A percentile compares a stretch with the other conserved stretches of the same genome.
These are phyloP conservation scores for Puccinia polysora DNA, from an alignment of 1,284 basidiomycete genomes.

Conservation along the genomic window DNA sequence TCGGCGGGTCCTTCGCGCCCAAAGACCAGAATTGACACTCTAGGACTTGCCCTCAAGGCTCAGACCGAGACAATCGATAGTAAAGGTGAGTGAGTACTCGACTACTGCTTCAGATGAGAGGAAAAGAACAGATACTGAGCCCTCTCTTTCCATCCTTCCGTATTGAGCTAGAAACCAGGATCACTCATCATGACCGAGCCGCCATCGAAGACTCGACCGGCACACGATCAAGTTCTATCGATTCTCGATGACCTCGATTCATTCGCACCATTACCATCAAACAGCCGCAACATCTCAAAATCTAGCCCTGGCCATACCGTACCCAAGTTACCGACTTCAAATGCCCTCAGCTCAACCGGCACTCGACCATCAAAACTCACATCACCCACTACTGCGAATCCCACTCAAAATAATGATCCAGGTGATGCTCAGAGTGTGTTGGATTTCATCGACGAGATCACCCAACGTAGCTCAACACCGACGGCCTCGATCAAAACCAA, in stretches of 20 bases:
- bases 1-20: neutral
- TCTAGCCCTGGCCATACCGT: neutral
- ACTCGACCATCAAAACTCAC: neutral
- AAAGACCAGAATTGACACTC: neutral
- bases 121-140: neutral
- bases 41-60: neutral
- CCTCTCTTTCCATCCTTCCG: neutral
- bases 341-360: neutral
- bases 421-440: conserved; percentile 40
- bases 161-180: neutral
- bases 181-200: neutral
- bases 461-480: conserved; percentile 28
- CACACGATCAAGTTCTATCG: conserved; percentile 24
- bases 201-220: conserved; percentile 7
- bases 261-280: conserved; percentile 4
- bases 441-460: conserved; percentile 41
- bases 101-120: neutral
- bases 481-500: conserved; percentile 24
- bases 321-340: neutral
- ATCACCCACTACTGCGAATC: neutral
- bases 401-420: neutral
- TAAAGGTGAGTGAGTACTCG: neutral
- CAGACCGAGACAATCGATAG: neutral
- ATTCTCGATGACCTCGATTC: conserved; percentile 38
- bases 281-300: neutral